Conservation (phyloP, 176 grass and related monocot genomes). For the Carex littledalei region DNA sequence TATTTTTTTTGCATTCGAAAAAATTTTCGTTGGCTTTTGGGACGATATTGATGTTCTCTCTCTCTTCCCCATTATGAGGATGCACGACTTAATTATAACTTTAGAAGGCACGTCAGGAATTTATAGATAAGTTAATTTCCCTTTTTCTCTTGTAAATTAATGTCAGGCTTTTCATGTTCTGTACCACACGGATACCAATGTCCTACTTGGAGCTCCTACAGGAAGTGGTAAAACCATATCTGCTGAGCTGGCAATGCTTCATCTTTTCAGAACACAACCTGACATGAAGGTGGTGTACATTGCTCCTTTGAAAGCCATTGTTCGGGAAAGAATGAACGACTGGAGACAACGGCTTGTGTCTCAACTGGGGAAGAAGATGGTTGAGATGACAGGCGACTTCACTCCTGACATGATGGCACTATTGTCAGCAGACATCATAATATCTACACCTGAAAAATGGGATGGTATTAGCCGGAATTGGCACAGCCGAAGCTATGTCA, state of each 20-base stretch:
- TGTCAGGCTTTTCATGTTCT: conserved; percentile 88
- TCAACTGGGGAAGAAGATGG: conserved; percentile 95
- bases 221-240: conserved; percentile 98
- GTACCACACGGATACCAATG: conserved; percentile 79
- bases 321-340: conserved; percentile 96
- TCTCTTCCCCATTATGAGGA: neutral
- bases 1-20: conserved; percentile 12
- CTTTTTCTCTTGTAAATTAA: conserved; percentile 8
- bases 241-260: conserved; percentile 92
- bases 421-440: conserved; percentile 92
- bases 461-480: conserved; percentile 95
- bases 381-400: conserved; percentile 99
- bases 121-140: conserved; percentile 15
- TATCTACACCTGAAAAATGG: conserved; percentile 99
- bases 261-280: conserved; percentile 88
- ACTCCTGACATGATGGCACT: conserved; percentile 90
- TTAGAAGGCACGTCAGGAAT: neutral
- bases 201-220: conserved; percentile 93
- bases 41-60: neutral
- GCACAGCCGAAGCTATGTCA: conserved; percentile 95
- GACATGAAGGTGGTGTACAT: conserved; percentile 99
- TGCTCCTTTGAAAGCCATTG: conserved; percentile 91
- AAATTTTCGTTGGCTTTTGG: neutral
- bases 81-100: neutral
- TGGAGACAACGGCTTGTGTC: conserved; percentile 80